Evolutionary conservation across 1,284 basidiomycete species (phyloP), one percentile per base, ranked within the genome.

Genomic region (Puccinia brachypodii): DNA sequence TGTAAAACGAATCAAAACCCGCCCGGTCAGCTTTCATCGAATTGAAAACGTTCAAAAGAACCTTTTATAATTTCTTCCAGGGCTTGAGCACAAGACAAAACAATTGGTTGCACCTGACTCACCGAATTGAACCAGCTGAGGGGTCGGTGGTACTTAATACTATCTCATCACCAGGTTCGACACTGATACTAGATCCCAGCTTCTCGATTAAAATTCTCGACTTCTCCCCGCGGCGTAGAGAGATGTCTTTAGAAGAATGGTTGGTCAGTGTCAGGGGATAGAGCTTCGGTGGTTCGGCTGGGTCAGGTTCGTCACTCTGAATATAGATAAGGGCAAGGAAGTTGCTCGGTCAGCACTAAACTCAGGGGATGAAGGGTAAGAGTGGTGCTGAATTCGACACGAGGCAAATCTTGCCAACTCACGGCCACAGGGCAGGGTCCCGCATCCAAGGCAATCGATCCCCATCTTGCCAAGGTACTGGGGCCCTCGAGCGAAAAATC

Each of bases 251-350:
- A 33, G 3, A 2, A 14, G 38, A 33, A 56, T 76, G 40, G 25
- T 64, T 76, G 60, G 58, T 76, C 40, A 76, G 58, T 33, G 75
- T 47, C 19, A 76, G 13, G n/a, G 75, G n/a, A 56, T 76, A 76
- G 44, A 16, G 58, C 33, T 60, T 74, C 3, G 72, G 38, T 47
- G 19, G 36, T 50, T 64, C 58, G 56, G 42, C 28, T 31, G 28
- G 60, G 31, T 76, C 42, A 19, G n/a, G 16, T 25, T 33, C 2
- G 40, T 47, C 36, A 53, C 28, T 28, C 75, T 76, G 14, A 28
- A 25, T 11, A 28, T 40, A 22, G n/a, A 25, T 28, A 33, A 56
- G 42, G 47, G 9, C 13, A 40, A 22, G 16, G n/a, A 72, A 72
- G 19, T 13, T 36, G 53, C 22, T 50, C 13, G 14, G 44, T 36